phyloP scores from a whole-genome alignment of 2,329 filamentous ascomycete species.

The Alternaria sp. region DNA sequence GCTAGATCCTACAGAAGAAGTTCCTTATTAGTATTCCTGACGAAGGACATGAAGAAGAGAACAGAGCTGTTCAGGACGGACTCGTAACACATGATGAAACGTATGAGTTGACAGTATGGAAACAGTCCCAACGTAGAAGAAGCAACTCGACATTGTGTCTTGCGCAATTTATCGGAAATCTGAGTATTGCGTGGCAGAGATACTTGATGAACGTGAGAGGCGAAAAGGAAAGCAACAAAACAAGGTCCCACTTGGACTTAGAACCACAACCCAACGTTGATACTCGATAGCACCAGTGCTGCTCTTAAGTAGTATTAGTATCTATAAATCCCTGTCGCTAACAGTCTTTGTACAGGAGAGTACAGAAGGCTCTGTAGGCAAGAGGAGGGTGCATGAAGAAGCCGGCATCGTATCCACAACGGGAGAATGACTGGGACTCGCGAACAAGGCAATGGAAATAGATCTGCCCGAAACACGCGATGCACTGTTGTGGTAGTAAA shows the following conservation, averaged over 20 bases:
- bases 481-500: neutral
- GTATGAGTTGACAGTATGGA: neutral
- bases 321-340: neutral
- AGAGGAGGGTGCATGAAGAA: neutral
- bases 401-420: neutral
- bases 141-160: neutral
- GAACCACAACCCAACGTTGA: neutral
- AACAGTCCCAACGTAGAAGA: rapidly evolving
- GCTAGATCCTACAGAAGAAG: rapidly evolving
- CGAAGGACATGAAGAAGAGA: neutral
- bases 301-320: rapidly evolving
- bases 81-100: neutral
- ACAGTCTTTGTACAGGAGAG: neutral
- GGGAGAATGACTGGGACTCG: neutral
- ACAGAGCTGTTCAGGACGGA: neutral
- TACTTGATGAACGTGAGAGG: neutral
- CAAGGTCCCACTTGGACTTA: too few relatives aligned
- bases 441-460: neutral
- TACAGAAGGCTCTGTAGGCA: neutral
- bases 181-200: neutral
- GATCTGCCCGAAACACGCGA: neutral
- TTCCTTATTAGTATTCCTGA: neutral
- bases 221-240: neutral
- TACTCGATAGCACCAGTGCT: neutral
- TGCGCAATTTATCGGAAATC: rapidly evolving